phyloP scores from a whole-genome alignment of 129 eudicot genomes.

The Saposhnikovia divaricata region DNA sequence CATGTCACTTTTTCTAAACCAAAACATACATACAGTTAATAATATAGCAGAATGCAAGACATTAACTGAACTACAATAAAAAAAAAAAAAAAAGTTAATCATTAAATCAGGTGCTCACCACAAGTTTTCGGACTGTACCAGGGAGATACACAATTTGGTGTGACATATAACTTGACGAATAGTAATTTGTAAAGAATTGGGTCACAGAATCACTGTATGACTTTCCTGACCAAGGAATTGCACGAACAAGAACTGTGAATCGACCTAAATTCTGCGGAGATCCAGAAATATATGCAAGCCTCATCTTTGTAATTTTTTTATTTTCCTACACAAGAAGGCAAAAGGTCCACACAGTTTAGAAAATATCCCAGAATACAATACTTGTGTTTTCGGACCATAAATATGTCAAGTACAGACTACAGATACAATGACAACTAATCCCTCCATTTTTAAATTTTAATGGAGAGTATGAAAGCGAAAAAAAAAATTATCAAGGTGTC shows the following conservation, averaged over 20 bases:
- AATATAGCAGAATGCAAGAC: background rate
- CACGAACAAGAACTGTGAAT: constrained; percentile 92
- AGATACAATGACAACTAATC: background rate
- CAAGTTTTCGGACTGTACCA: constrained; percentile 41
- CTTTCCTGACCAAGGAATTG: constrained; percentile 76
- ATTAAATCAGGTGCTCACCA: constrained; percentile 45
- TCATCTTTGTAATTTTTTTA: constrained; percentile 56
- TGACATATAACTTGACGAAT: constrained; percentile 66
- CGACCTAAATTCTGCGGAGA: constrained; percentile 58
- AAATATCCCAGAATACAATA: background rate
- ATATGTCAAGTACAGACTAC: background rate
- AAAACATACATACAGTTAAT: background rate
- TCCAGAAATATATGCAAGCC: constrained; percentile 49
- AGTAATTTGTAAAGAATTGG: constrained; percentile 52
- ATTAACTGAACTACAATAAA: background rate
- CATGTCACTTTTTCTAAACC: background rate
- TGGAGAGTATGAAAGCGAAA: background rate
- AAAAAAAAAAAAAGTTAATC: too few relatives aligned
- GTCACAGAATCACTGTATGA: constrained; percentile 53
- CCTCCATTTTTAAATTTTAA: background rate
- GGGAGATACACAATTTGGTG: constrained; percentile 87
- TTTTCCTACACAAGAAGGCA: constrained; percentile 44
- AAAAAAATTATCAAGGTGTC: background rate
- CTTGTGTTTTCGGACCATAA: background rate
- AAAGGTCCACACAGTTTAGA: background rate